Evolutionary conservation across 768 basidiomycete genomes (phyloP), one percentile per base, ranked within the genome.

Genomic region (Omphalotus guepiniiformis): DNA sequence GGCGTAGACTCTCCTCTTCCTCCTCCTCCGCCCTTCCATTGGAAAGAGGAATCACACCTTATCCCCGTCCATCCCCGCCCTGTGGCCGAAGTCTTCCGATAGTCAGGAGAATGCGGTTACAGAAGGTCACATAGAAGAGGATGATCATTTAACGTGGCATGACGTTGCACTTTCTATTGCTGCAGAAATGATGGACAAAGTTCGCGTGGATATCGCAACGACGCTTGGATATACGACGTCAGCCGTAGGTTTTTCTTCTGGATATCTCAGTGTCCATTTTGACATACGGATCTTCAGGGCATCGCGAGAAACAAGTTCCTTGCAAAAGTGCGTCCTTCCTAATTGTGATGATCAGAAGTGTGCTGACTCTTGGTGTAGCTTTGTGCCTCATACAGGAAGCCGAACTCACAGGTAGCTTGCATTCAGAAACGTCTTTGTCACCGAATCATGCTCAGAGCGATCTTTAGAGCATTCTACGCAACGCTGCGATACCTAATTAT

Each of bases 221-320:
- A 75, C 79, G 56, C 73, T 98, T 23, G 88, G 92, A 13, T 99
- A 99, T 59, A 93, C 91, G n/a, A 92, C 86, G 35, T 93, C 91
- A 42, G 93, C 93, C 11, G 93, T 93, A 55, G 55, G 85, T 68
- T 13, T 28, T n/a, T n/a, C n/a, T n/a, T n/a, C n/a, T n/a, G n/a
- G n/a, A n/a, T 39, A 29, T n/a, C 3, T 12, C 2, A 15, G 5
- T 6, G 37, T 23, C 32, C 30, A 23, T 5, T 18, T 34, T 11
- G 29, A 39, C 37, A 32, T 11, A 23, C 18, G 26, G 36, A 25
- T 22, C 12, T 38, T 3, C 27, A 93, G 91, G 93, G 93, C 1
- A 83, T 97, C 48, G 82, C 91, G 12, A 76, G 92, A 58, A 97
- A 95, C 60, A 96, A 97, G 63, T 94, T 94, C 56, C 73, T 98